Evolutionary conservation across 306 rosid genomes (phyloP), one percentile per base, ranked within the genome.

Genomic region (Vicia sativa): DNA sequence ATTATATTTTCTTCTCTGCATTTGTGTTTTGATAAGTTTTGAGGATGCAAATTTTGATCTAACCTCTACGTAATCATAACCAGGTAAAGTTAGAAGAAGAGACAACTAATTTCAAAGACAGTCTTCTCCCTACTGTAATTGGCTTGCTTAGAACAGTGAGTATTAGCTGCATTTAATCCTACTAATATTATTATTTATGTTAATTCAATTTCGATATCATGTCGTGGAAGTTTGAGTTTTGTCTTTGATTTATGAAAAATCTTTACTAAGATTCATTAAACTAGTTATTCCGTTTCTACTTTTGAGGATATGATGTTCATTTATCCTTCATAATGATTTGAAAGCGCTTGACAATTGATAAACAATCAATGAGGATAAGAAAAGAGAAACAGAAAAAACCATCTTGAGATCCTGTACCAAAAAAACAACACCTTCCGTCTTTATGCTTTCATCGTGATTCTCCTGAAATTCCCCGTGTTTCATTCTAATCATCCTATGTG

Each of bases 141-240:
- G 99, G 99, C 80, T 80, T 95, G 89, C 99, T 95, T 45, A 90
- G 97, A 89, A 95, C 97, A 1, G 99, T 95, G 83, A 90, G 99
- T 87, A 65, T 77, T 70, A 5, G 6, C 62, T 70, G 15, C 69
- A 38, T 55, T 49, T 62, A 21, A 25, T 67, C 4, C 62, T 60
- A 29, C 11, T 60, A 62, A 21, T 61, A 54, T 5, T 62, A 21
- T 63, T 77, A 65, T 21, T 60, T 38, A n/a, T 41, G 39, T 43
- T 23, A 21, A 65, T 59, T 19, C 29, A 69, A 41, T 70, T 63
- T 65, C 61, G 74, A 8, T 16, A 43, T 55, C 26, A 16, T 54
- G 34, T 60, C 18, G 15, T 52, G 67, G 31, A 48, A 70, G 53
- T 65, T 76, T 68, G 63, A 64, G 79, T 72, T 41, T 56, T 21